Evolutionary conservation across 495 filamentous ascomycete species (phyloP).

Genomic region (Xylaria cubensis): DNA sequence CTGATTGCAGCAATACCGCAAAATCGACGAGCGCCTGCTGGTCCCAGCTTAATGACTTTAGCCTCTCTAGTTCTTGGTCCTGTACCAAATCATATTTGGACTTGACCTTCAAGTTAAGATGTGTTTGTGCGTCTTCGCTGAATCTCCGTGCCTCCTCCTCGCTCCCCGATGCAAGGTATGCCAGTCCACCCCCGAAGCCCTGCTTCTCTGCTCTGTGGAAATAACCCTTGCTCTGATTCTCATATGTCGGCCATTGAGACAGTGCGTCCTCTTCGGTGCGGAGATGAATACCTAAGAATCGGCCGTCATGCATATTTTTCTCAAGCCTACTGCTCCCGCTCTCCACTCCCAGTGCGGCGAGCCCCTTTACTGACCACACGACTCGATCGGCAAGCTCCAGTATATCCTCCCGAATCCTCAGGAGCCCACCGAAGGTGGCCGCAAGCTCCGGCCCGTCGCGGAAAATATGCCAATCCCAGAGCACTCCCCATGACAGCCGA

Average conservation of each 20-base stretch:
- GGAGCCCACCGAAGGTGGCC: conserved; percentile 49
- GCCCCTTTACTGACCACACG: conserved; percentile 38
- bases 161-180: conserved; percentile 52
- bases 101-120: conserved; percentile 33
- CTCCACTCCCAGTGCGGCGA: conserved; percentile 22
- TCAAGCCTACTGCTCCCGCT: not conserved
- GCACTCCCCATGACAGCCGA: conserved; percentile 53
- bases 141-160: conserved; percentile 45
- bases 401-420: conserved; percentile 48
- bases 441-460: conserved; percentile 53
- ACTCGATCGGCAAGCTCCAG: conserved; percentile 41
- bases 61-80: conserved; percentile 26
- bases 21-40: conserved; percentile 54
- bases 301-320: not conserved
- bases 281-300: conserved; percentile 48
- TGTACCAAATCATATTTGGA: conserved; percentile 47
- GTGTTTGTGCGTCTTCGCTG: conserved; percentile 29
- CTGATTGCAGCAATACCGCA: conserved; percentile 44
- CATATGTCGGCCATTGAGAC: conserved; percentile 49
- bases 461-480: conserved; percentile 52
- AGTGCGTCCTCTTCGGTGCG: conserved; percentile 52
- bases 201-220: conserved; percentile 36
- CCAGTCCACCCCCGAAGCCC: conserved; percentile 39
- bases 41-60: conserved; percentile 51
- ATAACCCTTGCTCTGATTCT: conserved; percentile 48